These are phyloP conservation scores for Candida sanyiensis DNA, from an alignment of 805 yeast genomes.

Conservation along the genomic window DNA sequence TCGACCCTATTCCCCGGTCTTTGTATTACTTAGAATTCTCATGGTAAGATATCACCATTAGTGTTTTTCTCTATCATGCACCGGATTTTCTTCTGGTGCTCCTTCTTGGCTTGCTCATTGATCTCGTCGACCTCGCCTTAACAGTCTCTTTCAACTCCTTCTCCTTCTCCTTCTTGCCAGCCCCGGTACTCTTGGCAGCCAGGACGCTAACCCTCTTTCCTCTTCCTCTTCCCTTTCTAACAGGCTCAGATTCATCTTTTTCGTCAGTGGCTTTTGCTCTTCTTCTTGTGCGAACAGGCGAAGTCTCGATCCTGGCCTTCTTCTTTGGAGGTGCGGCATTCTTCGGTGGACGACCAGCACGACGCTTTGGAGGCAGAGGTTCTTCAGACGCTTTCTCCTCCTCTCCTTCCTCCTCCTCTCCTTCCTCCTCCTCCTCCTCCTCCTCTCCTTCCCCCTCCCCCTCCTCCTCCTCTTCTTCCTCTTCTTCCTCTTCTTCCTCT, in stretches of 20 bases:
- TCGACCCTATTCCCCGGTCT: too few species aligned
- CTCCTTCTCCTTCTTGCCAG: too few species aligned
- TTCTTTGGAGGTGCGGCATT: neutral
- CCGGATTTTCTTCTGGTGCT: slow-evolving; percentile 12
- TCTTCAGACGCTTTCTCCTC: neutral
- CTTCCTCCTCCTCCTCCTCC: slow-evolving; percentile 18
- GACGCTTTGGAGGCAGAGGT: slow-evolving; percentile 10
- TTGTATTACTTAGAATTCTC: neutral
- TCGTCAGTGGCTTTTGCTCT: slow-evolving; percentile 13
- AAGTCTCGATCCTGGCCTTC: neutral
- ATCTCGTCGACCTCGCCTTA: slow-evolving; percentile 9
- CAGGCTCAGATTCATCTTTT: slow-evolving; percentile 11
- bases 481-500: slow-evolving; percentile 4
- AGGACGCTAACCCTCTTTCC: too few species aligned
- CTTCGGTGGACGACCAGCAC: slow-evolving; percentile 8
- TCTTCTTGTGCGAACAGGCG: slow-evolving; percentile 10
- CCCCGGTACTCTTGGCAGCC: slow-evolving; percentile 16
- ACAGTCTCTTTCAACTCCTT: neutral
- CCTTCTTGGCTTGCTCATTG: slow-evolving; percentile 14
- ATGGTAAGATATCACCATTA: too few species aligned
- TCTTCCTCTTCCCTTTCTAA: too few species aligned
- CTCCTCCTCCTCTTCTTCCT: slow-evolving; percentile 15
- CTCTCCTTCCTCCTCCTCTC: neutral
- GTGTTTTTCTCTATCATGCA: neutral
- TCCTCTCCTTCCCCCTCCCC: slow-evolving; percentile 13